Base-by-base conservation (phyloP, 1,284 basidiomycete genomes). In the Agroathelia rolfsii region DNA sequence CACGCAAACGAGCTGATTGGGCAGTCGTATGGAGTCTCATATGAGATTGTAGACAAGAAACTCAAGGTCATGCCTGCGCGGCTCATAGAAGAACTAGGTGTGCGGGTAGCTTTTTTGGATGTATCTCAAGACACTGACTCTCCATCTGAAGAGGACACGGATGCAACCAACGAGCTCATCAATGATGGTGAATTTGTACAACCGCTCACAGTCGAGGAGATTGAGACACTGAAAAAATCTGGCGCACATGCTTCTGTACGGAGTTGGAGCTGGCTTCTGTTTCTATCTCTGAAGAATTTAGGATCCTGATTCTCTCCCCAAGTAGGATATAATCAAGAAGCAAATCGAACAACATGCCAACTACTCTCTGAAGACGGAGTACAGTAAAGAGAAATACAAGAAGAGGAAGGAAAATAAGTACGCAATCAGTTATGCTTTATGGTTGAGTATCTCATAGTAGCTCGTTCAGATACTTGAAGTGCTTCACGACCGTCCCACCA, bases 391-490 rank as follows among this genome's bases (percentile, higher is more conserved):
- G 49, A 96, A 96, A 53, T 96, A 95, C 59, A 82, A 76, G 51
- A 92, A 90, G 54, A 69, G 88, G 28, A 96, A 96, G 56, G 87
- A 93, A 58, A 88, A 85, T 42, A 96, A 96, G 90, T 92, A 50
- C 43, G 71, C 56, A 9, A 11, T 15, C 11, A 15, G 17, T 34
- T 18, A 23, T 24, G 15, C 12, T 23, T 30, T 19, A 23, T 24
- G 24, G 28, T n/a, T 13, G 27, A 32, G 8, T 30, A 28, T 38
- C 38, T 34, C 25, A 40, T n/a, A n/a, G n/a, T 24, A 4, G 12
- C 30, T 28, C 43, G 16, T 33, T 10, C 43, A 94, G 87, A 50
- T 97, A 89, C 53, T 77, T 81, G 7, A 93, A 89, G 52, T 72
- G 75, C 5, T 90, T 99, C 46, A 82, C 85, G 3, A 87, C 87